Percentiles rank a stretch among this genome's conserved stretches.
These are phyloP conservation scores for Cicer pinnatifidum DNA, from an alignment of 306 rosid species.

Conservation along the genomic window DNA sequence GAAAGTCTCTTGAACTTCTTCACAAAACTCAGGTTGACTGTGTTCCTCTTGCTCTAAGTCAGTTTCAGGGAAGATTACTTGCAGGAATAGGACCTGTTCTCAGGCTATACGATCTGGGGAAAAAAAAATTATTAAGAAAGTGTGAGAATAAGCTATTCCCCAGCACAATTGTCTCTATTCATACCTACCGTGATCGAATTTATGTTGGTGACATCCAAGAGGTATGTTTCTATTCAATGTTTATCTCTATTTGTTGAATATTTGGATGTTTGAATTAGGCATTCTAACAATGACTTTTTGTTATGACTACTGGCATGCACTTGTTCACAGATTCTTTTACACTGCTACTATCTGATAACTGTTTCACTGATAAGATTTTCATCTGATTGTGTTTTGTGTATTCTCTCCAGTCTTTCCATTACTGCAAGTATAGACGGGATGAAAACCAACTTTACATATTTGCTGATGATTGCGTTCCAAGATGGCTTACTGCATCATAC, in stretches of 20 bases:
- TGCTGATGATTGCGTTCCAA: slow-evolving; percentile 94
- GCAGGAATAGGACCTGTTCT: slow-evolving; percentile 93
- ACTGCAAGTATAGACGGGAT: slow-evolving; percentile 95
- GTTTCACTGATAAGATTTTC: slow-evolving; percentile 7
- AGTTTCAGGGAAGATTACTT: slow-evolving; percentile 96
- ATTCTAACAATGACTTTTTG: slow-evolving; percentile 12
- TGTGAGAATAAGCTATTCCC: slow-evolving; percentile 98
- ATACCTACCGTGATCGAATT: slow-evolving; percentile 87
- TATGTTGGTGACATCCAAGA: slow-evolving; percentile 96
- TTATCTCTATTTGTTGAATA: slow-evolving; percentile 18
- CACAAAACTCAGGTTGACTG: slow-evolving; percentile 97
- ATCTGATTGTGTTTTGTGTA: slow-evolving; percentile 40
- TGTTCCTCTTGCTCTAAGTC: slow-evolving; percentile 89
- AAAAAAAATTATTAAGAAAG: slow-evolving; percentile 76
- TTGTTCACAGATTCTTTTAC: slow-evolving; percentile 22
- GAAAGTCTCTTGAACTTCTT: slow-evolving; percentile 87
- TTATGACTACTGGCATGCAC: slow-evolving; percentile 16
- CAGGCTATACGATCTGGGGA: slow-evolving; percentile 95
- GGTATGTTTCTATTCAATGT: slow-evolving; percentile 56
- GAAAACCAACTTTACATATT: slow-evolving; percentile 95
- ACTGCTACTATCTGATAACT: not conserved
- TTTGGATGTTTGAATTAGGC: slow-evolving; percentile 20
- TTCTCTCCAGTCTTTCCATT: slow-evolving; percentile 90
- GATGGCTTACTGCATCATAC: slow-evolving; percentile 95
- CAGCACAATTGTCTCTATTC: slow-evolving; percentile 77